Evolutionary conservation across 176 grass and related monocot genomes (phyloP), one percentile per base, ranked within the genome.

Genomic region (Tillandsia leiboldiana): DNA sequence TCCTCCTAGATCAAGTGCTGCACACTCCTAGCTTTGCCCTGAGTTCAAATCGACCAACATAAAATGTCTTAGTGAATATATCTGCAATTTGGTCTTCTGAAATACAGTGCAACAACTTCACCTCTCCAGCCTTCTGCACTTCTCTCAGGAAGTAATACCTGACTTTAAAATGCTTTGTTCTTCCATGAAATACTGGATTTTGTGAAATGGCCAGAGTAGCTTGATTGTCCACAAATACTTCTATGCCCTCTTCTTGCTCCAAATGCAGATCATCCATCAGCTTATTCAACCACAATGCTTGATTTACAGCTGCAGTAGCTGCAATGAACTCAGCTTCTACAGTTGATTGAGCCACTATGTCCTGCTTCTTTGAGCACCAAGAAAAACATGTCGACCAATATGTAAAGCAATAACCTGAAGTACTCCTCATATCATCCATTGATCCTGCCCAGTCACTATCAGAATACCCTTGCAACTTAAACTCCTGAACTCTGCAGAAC

Each of bases 281-380:
- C 42, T 26, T 68, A 0, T 26, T 42, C 1, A 76, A 12, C 73
- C 73, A 76, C 1, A 76, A 10, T 12, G 49, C 48, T 53, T 76
- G 12, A 76, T 27, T 29, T 15, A 20, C 1, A 24, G 48, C 20
- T 20, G 20, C 20, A 20, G 20, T 20, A 20, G 26, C 12, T 4
- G 26, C 65, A 17, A 75, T 18, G 24, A 48, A 66, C 9, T 75
- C 59, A 66, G 63, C 11, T 76, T 53, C 63, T 47, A 4, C 13
- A 0, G 49, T 53, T 53, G 49, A 68, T 11, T 61, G 22, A 2
- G 63, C 48, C 15, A 76, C 23, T 11, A 26, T 27, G 18, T 33
- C 3, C 28, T 76, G 47, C 5, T 75, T 62, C 26, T 67, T 66
- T 10, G 73, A 76, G 10, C 49, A 48, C 63, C 73, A 76, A 12